Evolutionary conservation across 2,329 filamentous ascomycete genomes (phyloP), one percentile per base, ranked within the genome.

Genomic region (Penicillium sclerotigenum): DNA sequence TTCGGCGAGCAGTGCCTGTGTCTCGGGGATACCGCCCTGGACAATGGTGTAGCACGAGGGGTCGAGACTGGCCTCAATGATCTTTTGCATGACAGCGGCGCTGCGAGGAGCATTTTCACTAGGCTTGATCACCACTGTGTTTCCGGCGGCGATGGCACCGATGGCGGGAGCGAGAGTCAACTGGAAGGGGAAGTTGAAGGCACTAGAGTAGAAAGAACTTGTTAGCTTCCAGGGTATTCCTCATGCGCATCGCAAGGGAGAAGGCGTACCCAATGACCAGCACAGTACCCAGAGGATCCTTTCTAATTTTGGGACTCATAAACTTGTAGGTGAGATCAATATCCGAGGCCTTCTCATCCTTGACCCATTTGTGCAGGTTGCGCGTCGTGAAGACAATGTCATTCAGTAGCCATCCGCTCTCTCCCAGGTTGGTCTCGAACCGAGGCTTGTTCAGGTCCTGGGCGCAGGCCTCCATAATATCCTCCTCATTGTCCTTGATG

Each of bases 141-240:
- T 97, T 50, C 94, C 94, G 9, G 91, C 93, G 41, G 90, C 86
- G 66, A 99, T 96, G 67, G 93, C 94, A 56, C 93, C 94, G 60
- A 96, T 83, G 58, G 96, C 75, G 2, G 93, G 91, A 1, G 84
- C 83, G 38, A 97, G 72, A 36, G 86, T 85, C 41, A 97, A 81
- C 75, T 92, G 87, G 72, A 96, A 79, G 49, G 94, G 94, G 73
- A 92, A 96, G 80, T 99, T 99, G 83, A 90, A 97, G 41, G 94
- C 86, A 55, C 85, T 86, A 56, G 47, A 31, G 20, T 46, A 58
- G 31, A 28, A 16, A 24, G 33, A n/a, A 22, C 2, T 9, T 20
- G 47, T 59, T 52, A 56, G 51, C 24, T 20, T 57, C 56, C 18
- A 16, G n/a, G 11, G 14, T 28, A n/a, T 18, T 34, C 40, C 16